Conservation (phyloP, 73 alveolate species). For the Uronychia binucleata region DNA sequence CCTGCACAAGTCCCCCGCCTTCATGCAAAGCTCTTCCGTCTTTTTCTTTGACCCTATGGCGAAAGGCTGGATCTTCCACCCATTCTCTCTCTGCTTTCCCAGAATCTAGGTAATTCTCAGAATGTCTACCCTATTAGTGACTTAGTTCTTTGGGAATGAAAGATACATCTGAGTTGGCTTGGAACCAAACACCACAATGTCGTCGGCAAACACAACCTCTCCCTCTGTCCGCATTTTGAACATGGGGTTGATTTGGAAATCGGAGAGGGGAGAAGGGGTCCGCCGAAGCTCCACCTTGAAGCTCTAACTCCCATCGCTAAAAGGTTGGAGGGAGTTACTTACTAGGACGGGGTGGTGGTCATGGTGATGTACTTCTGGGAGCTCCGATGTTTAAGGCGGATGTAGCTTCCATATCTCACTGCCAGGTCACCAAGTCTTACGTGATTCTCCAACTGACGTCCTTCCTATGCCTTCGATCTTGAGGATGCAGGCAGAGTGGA, state of each 20-base stretch:
- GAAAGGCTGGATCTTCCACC: constrained; percentile 9
- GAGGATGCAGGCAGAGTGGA: constrained; percentile 15
- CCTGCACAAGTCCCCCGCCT: constrained; percentile 10
- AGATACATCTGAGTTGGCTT: constrained; percentile 4
- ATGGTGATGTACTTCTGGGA: constrained; percentile 11
- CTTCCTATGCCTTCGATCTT: background rate
- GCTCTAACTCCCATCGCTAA: constrained; percentile 1
- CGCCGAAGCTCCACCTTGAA: background rate
- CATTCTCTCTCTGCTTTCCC: background rate
- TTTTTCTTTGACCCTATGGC: background rate
- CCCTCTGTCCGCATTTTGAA: constrained; percentile 10
- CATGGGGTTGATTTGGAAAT: background rate
- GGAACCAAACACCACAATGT: background rate
- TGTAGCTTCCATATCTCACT: constrained; percentile 1
- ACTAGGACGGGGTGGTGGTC: background rate
- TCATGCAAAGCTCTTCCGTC: constrained; percentile 1
- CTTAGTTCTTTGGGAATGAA: background rate
- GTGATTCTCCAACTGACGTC: background rate
- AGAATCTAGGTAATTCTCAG: background rate
- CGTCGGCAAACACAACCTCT: constrained; percentile 7
- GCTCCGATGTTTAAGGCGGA: background rate
- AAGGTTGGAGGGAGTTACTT: background rate
- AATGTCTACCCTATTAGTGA: background rate
- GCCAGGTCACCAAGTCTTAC: background rate
- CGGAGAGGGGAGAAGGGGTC: background rate